Evolutionary conservation across 2,329 filamentous ascomycete species (phyloP).

Genomic region (Trematosphaeria pertusa): DNA sequence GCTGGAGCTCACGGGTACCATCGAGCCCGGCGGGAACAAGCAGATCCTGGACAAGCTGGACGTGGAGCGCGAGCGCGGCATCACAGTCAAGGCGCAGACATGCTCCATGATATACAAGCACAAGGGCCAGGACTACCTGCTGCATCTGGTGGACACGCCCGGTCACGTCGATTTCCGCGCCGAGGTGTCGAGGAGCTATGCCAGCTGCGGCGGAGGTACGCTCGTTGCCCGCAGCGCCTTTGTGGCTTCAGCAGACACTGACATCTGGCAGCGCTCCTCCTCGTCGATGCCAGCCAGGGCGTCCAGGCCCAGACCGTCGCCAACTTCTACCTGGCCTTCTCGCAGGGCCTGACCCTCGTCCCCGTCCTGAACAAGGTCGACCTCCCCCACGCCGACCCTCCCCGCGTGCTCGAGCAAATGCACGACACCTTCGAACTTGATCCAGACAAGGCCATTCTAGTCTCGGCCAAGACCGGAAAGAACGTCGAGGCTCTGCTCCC

Average conservation of each 20-base stretch:
- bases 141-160: slow-evolving; percentile 95
- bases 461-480: slow-evolving; percentile 92
- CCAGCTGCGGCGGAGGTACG: slow-evolving; percentile 80
- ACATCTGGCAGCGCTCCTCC: slow-evolving; percentile 68
- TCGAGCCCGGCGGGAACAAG: slow-evolving; percentile 83
- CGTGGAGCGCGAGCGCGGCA: slow-evolving; percentile 93
- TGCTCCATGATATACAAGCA: slow-evolving; percentile 97
- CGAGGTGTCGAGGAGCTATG: slow-evolving; percentile 94
- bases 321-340: slow-evolving; percentile 97
- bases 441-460: slow-evolving; percentile 73
- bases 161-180: slow-evolving; percentile 98
- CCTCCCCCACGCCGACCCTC: slow-evolving; percentile 85
- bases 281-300: slow-evolving; percentile 96
- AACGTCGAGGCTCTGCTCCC: slow-evolving; percentile 87
- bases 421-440: slow-evolving; percentile 87
- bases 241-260: too few relatives aligned
- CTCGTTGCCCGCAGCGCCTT: too few relatives aligned
- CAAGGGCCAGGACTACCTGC: slow-evolving; percentile 83
- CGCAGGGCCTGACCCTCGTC: slow-evolving; percentile 83
- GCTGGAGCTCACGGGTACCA: slow-evolving; percentile 92
- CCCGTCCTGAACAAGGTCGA: slow-evolving; percentile 98
- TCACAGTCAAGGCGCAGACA: slow-evolving; percentile 98
- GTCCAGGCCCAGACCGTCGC: slow-evolving; percentile 98
- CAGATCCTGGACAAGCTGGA: slow-evolving; percentile 97
- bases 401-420: slow-evolving; percentile 85